Evolutionary conservation across 352 stramenopile genomes (phyloP).

Genomic region (Pythium apleroticum): DNA sequence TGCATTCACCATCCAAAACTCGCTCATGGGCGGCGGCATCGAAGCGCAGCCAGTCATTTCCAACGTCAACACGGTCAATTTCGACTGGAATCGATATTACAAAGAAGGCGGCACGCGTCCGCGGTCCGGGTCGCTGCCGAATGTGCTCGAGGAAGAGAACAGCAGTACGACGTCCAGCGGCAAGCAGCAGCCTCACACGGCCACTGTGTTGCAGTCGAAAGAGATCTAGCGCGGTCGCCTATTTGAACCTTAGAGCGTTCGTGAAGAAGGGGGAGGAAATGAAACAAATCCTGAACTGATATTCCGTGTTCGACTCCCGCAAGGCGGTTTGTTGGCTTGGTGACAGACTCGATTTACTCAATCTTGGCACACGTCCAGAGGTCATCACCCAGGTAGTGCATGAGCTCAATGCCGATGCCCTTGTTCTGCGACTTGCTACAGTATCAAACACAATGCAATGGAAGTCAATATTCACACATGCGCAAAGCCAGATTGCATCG

Average conservation of each 20-base stretch:
- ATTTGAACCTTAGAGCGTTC: background rate
- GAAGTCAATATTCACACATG: constrained; percentile 8
- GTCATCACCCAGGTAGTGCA: constrained; percentile 97
- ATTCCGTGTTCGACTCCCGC: background rate
- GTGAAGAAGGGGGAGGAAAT: background rate
- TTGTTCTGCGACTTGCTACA: constrained; percentile 94
- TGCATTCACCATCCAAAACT: constrained; percentile 70
- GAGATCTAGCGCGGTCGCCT: background rate
- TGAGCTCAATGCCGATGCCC: constrained; percentile 95
- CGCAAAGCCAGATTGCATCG: too few species aligned
- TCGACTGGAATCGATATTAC: constrained; percentile 71
- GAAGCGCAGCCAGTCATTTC: constrained; percentile 65
- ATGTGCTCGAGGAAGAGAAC: constrained; percentile 10
- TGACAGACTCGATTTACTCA: constrained; percentile 44
- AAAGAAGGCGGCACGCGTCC: constrained; percentile 26
- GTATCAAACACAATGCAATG: background rate
- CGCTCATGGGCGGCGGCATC: constrained; percentile 81
- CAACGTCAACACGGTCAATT: constrained; percentile 81
- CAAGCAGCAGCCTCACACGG: background rate
- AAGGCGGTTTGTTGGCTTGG: too few species aligned
- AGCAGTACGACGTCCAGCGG: constrained; percentile 1
- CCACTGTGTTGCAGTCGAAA: background rate
- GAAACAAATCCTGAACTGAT: background rate
- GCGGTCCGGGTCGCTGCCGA: constrained; percentile 41
- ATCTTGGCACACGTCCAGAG: constrained; percentile 90